Conservation (phyloP, 116 monocot genomes). For the Posidonia oceanica region DNA sequence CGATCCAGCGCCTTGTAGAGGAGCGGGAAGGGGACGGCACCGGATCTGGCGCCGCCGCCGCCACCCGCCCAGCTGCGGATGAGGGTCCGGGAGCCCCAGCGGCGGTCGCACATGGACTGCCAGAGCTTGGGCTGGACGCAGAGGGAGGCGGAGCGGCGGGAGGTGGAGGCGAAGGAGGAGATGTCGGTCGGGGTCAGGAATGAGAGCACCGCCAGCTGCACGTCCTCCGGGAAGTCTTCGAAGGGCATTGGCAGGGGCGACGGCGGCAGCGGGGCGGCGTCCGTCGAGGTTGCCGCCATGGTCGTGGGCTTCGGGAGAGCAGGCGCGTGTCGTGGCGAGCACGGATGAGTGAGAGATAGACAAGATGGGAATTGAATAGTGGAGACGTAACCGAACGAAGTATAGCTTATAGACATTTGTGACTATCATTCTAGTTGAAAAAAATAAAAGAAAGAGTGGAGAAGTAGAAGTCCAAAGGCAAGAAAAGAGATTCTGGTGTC, state of each 20-base stretch:
- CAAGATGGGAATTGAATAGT: too few relatives aligned
- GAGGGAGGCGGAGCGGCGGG: constrained; percentile 54
- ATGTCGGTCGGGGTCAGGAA: constrained; percentile 46
- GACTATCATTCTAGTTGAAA: too few relatives aligned
- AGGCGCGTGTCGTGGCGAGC: too few relatives aligned
- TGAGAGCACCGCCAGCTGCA: constrained; percentile 68
- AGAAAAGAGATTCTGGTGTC: too few relatives aligned
- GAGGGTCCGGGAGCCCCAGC: constrained; percentile 56
- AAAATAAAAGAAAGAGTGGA: too few relatives aligned
- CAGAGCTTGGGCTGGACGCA: constrained; percentile 41
- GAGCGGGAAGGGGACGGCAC: constrained; percentile 10
- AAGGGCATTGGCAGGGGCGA: constrained; percentile 11
- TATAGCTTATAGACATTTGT: too few relatives aligned
- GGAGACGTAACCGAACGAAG: too few relatives aligned
- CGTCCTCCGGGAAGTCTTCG: constrained; percentile 72
- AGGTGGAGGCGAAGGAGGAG: constrained; percentile 74
- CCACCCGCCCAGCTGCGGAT: constrained; percentile 23
- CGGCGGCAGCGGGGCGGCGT: too few relatives aligned
- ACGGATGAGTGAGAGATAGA: too few relatives aligned
- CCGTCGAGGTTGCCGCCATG: too few relatives aligned
- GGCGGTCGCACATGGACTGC: constrained; percentile 55
- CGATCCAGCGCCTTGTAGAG: constrained; percentile 47
- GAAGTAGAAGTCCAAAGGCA: too few relatives aligned
- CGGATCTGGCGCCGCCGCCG: background rate
- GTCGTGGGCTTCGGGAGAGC: too few relatives aligned